These are phyloP conservation scores for Mycena epipterygia DNA, from an alignment of 768 basidiomycete genomes.

Conservation along the genomic window DNA sequence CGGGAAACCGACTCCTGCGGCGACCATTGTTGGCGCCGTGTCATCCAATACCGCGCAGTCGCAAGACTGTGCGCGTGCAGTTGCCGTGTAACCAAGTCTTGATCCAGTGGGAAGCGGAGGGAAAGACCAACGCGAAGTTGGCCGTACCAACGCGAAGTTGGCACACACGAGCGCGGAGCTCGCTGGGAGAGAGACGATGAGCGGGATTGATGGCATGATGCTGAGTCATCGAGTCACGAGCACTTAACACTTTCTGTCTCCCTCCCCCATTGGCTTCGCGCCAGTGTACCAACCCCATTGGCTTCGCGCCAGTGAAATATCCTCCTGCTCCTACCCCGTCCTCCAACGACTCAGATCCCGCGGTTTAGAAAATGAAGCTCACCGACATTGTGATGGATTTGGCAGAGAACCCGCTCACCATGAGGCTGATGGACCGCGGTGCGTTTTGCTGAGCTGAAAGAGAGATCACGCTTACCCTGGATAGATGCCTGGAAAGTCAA, in stretches of 20 bases:
- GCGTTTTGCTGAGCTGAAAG: not conserved
- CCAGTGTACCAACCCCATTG: slow-evolving; percentile 16
- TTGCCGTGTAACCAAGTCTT: no score
- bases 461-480: not conserved
- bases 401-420: not conserved
- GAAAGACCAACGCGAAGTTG: not conserved
- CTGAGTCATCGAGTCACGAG: no score
- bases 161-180: not conserved
- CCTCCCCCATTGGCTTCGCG: slow-evolving; percentile 12
- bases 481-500: slow-evolving; percentile 9
- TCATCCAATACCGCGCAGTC: no score
- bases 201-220: not conserved
- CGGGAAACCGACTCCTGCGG: no score
- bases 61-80: no score
- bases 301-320: slow-evolving; percentile 18
- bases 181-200: not conserved
- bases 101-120: no score
- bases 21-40: no score
- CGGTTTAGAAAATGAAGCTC: not conserved
- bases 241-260: not conserved
- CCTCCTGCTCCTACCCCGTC: no score
- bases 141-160: no score
- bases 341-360: no score
- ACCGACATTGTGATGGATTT: not conserved
- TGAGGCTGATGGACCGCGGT: slow-evolving; percentile 2